Percentiles rank a stretch among this genome's conserved stretches.
These are phyloP conservation scores for Plasmodium relictum DNA, from an alignment of 169 alveolate species.

Conservation along the genomic window DNA sequence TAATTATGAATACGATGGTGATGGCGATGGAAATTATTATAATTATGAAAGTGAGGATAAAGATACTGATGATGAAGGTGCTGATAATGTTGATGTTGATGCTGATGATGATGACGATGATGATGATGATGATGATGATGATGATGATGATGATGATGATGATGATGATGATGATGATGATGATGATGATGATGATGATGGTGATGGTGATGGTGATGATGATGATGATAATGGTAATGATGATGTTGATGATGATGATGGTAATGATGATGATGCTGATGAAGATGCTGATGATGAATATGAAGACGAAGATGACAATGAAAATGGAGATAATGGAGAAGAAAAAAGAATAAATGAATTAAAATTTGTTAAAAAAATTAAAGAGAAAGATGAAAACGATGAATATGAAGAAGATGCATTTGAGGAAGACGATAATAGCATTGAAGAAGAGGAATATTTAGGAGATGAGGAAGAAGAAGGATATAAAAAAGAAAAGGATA, in stretches of 20 bases:
- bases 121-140: slow-evolving; percentile 2
- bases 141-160: background rate
- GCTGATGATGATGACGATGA: background rate
- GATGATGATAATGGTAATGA: slow-evolving; percentile 28
- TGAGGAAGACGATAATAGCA: background rate
- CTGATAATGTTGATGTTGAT: background rate
- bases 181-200: background rate
- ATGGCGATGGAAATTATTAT: background rate
- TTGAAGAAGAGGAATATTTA: background rate
- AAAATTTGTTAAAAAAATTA: background rate
- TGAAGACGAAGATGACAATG: slow-evolving; percentile 2
- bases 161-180: background rate
- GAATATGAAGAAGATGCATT: background rate
- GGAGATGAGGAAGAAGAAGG: slow-evolving; percentile 3
- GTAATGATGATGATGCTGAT: background rate
- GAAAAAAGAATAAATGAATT: background rate
- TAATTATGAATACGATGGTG: slow-evolving; percentile 20
- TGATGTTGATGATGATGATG: slow-evolving; percentile 1
- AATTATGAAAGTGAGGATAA: background rate
- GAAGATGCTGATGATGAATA: slow-evolving; percentile 20
- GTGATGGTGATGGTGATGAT: background rate
- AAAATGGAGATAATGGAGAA: background rate
- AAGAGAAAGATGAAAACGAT: slow-evolving; percentile 1
- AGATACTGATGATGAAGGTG: background rate
- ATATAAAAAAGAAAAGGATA: background rate